Conservation (phyloP, 2,329 filamentous ascomycete species). For the Clarireedia homoeocarpa region DNA sequence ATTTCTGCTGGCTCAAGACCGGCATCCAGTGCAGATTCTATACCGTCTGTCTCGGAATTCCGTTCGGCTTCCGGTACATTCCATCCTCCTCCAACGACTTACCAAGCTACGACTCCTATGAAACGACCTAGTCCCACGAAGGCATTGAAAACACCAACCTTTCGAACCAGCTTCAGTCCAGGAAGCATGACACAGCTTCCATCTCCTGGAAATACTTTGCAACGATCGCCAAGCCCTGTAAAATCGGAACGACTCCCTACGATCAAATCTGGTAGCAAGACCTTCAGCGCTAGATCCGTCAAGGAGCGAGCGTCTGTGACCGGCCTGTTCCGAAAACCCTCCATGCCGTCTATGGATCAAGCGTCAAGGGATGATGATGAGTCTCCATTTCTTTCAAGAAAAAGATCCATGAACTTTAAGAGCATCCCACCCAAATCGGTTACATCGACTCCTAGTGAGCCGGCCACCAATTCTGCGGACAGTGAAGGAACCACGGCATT, state of each 20-base stretch:
- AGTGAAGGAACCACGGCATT: slow-evolving; percentile 36
- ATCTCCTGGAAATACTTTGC: slow-evolving; percentile 28
- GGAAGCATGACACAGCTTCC: slow-evolving; percentile 26
- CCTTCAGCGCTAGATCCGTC: slow-evolving; percentile 37
- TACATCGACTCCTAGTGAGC: slow-evolving; percentile 16
- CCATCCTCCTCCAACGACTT: slow-evolving; percentile 35
- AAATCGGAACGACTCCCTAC: slow-evolving; percentile 21
- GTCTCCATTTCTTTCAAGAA: slow-evolving; percentile 15
- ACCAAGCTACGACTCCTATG: slow-evolving; percentile 38
- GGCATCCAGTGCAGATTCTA: slow-evolving; percentile 45
- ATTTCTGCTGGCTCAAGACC: slow-evolving; percentile 44
- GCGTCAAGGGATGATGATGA: slow-evolving; percentile 16
- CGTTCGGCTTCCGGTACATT: slow-evolving; percentile 38
- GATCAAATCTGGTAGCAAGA: slow-evolving; percentile 38
- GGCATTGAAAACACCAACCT: slow-evolving; percentile 32
- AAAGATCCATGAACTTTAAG: slow-evolving; percentile 21
- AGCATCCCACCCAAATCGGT: slow-evolving; percentile 17
- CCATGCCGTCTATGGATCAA: slow-evolving; percentile 36
- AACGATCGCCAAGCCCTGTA: slow-evolving; percentile 30
- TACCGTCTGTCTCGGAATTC: slow-evolving; percentile 32
- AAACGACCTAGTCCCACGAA: slow-evolving; percentile 30
- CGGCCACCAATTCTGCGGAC: slow-evolving; percentile 15
- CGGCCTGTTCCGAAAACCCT: slow-evolving; percentile 48
- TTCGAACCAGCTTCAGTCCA: slow-evolving; percentile 13
- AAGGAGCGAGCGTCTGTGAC: slow-evolving; percentile 46